phyloP scores from a whole-genome alignment of 257 asterid species.

The Thymus mandschuricus region DNA sequence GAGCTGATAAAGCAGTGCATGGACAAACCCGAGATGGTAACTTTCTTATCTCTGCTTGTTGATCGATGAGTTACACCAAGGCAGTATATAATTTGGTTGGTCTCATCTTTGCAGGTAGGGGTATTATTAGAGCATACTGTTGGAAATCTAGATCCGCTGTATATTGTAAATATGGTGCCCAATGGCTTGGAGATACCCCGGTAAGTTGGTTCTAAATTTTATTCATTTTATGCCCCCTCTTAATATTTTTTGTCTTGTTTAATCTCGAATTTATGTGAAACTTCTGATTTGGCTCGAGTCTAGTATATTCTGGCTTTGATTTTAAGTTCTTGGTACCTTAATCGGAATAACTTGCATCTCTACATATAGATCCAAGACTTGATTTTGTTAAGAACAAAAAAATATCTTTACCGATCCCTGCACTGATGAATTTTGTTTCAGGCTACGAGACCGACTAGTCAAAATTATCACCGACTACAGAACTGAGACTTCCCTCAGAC shows the following conservation, averaged over 20 bases:
- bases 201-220: slow-evolving; percentile 45
- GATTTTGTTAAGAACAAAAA: not conserved
- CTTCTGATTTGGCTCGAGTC: slow-evolving; percentile 4
- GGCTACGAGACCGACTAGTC: slow-evolving; percentile 93
- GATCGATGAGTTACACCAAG: slow-evolving; percentile 25
- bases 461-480: slow-evolving; percentile 95
- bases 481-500: slow-evolving; percentile 95
- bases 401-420: not conserved
- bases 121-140: slow-evolving; percentile 96
- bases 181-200: slow-evolving; percentile 96
- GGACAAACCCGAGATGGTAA: slow-evolving; percentile 97
- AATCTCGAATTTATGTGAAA: slow-evolving; percentile 1
- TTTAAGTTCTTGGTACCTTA: slow-evolving; percentile 8
- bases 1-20: slow-evolving; percentile 89
- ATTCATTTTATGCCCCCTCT: not conserved
- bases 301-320: slow-evolving; percentile 9
- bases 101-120: slow-evolving; percentile 68
- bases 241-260: slow-evolving; percentile 23
- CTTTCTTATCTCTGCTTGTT: slow-evolving; percentile 21
- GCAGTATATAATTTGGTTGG: slow-evolving; percentile 14
- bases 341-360: not conserved
- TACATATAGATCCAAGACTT: not conserved
- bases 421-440: slow-evolving; percentile 45
- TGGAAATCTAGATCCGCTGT: slow-evolving; percentile 98
- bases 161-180: slow-evolving; percentile 88